phyloP scores from a whole-genome alignment of 495 filamentous ascomycete genomes.

The Daldinia childiae region DNA sequence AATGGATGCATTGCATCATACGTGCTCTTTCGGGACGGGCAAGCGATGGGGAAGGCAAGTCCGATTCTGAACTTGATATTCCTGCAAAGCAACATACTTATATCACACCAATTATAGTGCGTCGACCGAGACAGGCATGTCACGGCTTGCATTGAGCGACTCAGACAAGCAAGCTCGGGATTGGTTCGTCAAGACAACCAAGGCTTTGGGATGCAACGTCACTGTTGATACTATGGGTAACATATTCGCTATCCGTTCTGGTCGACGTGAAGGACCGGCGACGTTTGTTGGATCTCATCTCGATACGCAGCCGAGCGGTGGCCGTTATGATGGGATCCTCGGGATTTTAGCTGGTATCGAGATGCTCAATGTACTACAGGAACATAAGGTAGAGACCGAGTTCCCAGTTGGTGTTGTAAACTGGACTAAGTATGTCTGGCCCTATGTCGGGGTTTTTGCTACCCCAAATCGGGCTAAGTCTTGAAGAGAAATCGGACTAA shows the following conservation, averaged over 20 bases:
- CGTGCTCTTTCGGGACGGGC: constrained; percentile 43
- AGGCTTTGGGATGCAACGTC: constrained; percentile 67
- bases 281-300: constrained; percentile 79
- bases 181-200: constrained; percentile 77
- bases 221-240: constrained; percentile 66
- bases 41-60: constrained; percentile 46
- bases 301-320: constrained; percentile 81
- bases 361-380: constrained; percentile 72
- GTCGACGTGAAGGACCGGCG: constrained; percentile 51
- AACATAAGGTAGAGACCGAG: constrained; percentile 73
- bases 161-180: constrained; percentile 75
- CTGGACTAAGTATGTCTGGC: constrained; percentile 74
- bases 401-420: constrained; percentile 78
- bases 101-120: constrained; percentile 16
- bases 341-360: constrained; percentile 78
- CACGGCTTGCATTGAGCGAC: constrained; percentile 70
- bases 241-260: constrained; percentile 76
- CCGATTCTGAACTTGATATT: background rate
- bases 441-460: background rate
- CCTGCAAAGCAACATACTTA: constrained; percentile 8
- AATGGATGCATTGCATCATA: constrained; percentile 42
- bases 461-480: background rate
- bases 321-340: constrained; percentile 80
- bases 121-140: constrained; percentile 53
- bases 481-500: constrained; percentile 40